These are phyloP conservation scores for Saturnispora serradocipensis DNA, from an alignment of 805 yeast genomes.

Conservation along the genomic window DNA sequence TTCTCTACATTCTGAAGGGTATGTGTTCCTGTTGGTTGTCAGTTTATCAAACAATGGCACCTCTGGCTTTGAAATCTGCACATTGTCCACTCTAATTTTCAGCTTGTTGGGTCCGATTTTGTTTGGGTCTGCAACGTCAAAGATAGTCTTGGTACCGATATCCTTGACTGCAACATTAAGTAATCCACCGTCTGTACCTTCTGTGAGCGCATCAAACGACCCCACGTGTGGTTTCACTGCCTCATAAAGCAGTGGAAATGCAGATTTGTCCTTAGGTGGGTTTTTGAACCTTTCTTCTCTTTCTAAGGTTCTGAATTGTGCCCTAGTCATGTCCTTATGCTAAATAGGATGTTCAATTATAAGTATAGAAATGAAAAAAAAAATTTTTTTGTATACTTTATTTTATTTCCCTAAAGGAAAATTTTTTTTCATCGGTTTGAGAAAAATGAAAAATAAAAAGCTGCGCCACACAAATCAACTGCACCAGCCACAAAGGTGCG, in stretches of 20 bases:
- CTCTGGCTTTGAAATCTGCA: conserved; percentile 76
- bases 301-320: conserved; percentile 73
- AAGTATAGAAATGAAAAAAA: neutral
- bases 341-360: neutral
- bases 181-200: conserved; percentile 78
- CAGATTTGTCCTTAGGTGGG: conserved; percentile 82
- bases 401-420: neutral
- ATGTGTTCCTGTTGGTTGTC: conserved; percentile 66
- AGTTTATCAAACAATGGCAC: conserved; percentile 64
- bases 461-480: neutral
- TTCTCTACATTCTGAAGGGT: conserved; percentile 86
- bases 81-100: conserved; percentile 76
- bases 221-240: conserved; percentile 95
- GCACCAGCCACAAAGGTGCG: no score
- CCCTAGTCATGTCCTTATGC: conserved; percentile 28
- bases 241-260: conserved; percentile 72
- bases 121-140: conserved; percentile 63
- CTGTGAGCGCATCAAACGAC: conserved; percentile 90
- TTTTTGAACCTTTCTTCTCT: conserved; percentile 76
- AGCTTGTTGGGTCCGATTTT: conserved; percentile 75
- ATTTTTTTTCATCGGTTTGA: neutral
- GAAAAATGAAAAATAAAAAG: no score
- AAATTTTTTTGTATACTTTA: neutral
- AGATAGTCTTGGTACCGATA: conserved; percentile 77
- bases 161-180: conserved; percentile 80